Evolutionary conservation across 2,329 filamentous ascomycete species (phyloP).

Genomic region (Ophiostoma quercus): DNA sequence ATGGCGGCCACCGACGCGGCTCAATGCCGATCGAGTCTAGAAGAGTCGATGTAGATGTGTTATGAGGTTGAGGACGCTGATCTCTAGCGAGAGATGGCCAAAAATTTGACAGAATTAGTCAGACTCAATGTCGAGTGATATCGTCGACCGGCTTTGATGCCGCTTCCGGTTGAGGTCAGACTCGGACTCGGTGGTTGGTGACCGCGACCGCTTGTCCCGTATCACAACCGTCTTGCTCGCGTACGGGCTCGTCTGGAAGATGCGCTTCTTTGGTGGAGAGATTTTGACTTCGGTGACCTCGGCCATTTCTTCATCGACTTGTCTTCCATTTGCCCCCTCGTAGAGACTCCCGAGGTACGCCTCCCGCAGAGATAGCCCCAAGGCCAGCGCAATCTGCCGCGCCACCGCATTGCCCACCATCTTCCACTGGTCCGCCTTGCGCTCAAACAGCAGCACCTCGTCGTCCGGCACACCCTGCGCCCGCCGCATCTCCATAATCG

Average conservation of each 20-base stretch:
- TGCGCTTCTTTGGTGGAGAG: background rate
- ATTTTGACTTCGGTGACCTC: background rate
- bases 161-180: background rate
- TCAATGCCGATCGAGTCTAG: background rate
- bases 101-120: background rate
- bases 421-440: constrained; percentile 50
- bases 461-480: constrained; percentile 66
- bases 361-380: constrained; percentile 60
- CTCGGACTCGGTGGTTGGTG: background rate
- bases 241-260: background rate
- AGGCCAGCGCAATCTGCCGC: constrained; percentile 58
- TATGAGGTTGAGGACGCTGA: too few species aligned
- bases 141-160: background rate
- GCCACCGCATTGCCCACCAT: constrained; percentile 75
- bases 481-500: constrained; percentile 60
- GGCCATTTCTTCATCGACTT: too few species aligned
- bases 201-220: background rate
- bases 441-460: constrained; percentile 60
- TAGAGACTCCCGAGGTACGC: constrained; percentile 45
- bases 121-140: background rate
- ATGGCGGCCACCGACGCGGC: background rate
- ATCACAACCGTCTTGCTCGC: background rate
- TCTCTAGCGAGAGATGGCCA: too few species aligned
- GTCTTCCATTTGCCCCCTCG: constrained; percentile 25
- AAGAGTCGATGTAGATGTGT: background rate